Conservation (phyloP, 2,329 filamentous ascomycete genomes). For the Penicillium sp. region DNA sequence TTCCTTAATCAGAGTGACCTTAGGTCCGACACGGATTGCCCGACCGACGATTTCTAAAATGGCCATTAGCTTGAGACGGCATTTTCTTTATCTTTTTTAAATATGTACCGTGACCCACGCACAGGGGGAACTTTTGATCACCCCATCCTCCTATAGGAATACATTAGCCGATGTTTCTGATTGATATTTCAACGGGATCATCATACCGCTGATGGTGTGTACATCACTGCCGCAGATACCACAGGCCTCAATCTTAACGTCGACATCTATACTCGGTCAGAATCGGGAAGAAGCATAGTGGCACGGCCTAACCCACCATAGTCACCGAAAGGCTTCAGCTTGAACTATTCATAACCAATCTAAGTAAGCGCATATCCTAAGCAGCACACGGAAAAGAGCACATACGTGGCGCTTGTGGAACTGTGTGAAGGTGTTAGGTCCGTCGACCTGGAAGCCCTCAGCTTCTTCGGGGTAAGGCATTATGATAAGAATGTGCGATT, state of each 20-base stretch:
- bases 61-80: not conserved
- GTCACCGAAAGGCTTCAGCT: conserved; percentile 81
- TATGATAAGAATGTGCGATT: conserved; percentile 15
- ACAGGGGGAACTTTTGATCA: conserved; percentile 51
- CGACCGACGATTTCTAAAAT: conserved; percentile 65
- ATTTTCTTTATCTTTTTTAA: not conserved
- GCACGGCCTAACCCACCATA: conserved; percentile 43
- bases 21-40: conserved; percentile 64
- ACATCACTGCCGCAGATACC: conserved; percentile 72
- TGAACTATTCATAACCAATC: conserved; percentile 55
- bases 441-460: conserved; percentile 53
- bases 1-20: conserved; percentile 60
- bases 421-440: conserved; percentile 63
- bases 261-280: conserved; percentile 58
- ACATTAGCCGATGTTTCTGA: not conserved
- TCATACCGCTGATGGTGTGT: conserved; percentile 59
- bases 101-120: conserved; percentile 50
- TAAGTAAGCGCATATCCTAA: not conserved
- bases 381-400: not conserved
- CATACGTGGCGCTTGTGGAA: conserved; percentile 58
- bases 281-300: not conserved
- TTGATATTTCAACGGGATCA: not conserved
- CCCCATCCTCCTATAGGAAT: conserved; percentile 52
- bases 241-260: conserved; percentile 81
- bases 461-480: conserved; percentile 49